A percentile compares a stretch with the other conserved stretches of the same genome.
Evolutionary conservation across 2,329 filamentous ascomycete species (phyloP).

Genomic region (Periconia sp.): DNA sequence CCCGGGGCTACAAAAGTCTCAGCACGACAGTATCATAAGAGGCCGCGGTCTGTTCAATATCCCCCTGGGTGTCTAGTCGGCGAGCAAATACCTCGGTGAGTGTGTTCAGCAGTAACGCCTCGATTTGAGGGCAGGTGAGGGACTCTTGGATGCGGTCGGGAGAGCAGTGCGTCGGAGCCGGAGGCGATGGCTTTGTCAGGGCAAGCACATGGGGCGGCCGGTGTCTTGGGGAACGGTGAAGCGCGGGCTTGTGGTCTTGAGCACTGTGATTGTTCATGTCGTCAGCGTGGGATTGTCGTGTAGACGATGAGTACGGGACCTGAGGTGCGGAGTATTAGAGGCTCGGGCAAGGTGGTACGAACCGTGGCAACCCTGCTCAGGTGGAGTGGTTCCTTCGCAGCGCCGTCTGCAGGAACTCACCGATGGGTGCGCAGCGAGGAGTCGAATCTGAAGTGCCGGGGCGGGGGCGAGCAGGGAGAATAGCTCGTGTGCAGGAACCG

Average conservation of each 20-base stretch:
- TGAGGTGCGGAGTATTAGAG: slow-evolving; percentile 25
- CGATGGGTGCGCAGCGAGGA: slow-evolving; percentile 33
- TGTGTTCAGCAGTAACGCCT: slow-evolving; percentile 22
- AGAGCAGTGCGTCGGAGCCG: slow-evolving; percentile 23
- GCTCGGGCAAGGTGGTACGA: slow-evolving; percentile 38
- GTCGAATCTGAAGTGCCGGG: slow-evolving; percentile 25
- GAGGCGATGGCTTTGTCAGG: slow-evolving; percentile 25
- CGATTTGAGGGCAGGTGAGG: slow-evolving; percentile 19
- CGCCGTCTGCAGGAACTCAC: slow-evolving; percentile 37
- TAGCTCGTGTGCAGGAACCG: slow-evolving; percentile 25
- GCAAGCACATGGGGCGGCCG: slow-evolving; percentile 34
- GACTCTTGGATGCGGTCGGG: slow-evolving; percentile 13
- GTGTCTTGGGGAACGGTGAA: slow-evolving; percentile 16
- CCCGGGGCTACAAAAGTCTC: slow-evolving; percentile 31
- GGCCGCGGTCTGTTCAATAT: slow-evolving; percentile 5
- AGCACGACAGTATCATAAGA: slow-evolving; percentile 24
- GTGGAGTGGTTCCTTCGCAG: slow-evolving; percentile 33
- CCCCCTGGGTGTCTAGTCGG: slow-evolving; percentile 4
- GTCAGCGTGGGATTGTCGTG: slow-evolving; percentile 32
- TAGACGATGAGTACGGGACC: slow-evolving; percentile 9
- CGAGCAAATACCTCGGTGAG: slow-evolving; percentile 34
- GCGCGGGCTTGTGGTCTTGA: slow-evolving; percentile 20
- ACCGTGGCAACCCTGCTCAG: slow-evolving; percentile 33
- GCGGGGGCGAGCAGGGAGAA: slow-evolving; percentile 19
- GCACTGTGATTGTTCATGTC: slow-evolving; percentile 37